Base-by-base conservation (phyloP, 345 rosid genomes). In the Cardamine occulta region DNA sequence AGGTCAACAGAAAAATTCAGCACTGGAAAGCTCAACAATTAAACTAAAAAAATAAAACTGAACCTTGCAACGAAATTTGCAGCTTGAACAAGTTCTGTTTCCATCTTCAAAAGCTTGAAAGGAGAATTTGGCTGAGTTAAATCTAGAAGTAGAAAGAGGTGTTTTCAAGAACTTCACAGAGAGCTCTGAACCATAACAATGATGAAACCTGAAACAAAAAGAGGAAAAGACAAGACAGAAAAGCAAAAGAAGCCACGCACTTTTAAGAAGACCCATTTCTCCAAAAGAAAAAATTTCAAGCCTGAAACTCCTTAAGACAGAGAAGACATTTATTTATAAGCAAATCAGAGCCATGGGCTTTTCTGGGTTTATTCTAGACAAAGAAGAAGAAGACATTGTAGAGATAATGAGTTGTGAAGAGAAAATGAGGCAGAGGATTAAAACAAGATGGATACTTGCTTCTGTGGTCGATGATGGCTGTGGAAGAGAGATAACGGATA, bases 11-110 rank as follows among this genome's bases (percentile, higher is more conserved):
- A 21, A 21, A 21, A 21, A 21, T 21, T 21, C 23, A 21, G 23
- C 1, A 21, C 23, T 21, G 23, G 23, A 21, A 21, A 21, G 23
- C 23, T 21, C 23, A 21, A 21, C 23, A 21, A 21, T 21, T 21
- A 21, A 21, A 21, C 23, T 21, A 21, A 21, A 21, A 21, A 21
- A 21, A 21, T 21, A 21, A 21, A 21, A 21, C 23, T 21, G 23
- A 21, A 94, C 97, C 95, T 87, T 87, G 93, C 96, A 94, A 74
- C 37, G 80, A 78, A 87, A 65, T 75, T 39, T 84, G 78, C 90
- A 89, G 82, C 76, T 70, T 21, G 86, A 48, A 82, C 93, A 91
- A 82, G 79, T 75, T 70, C 47, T 85, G 77, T 81, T 80, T 55
- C 76, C 88, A 70, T 76, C 82, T 65, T 72, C 84, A 54, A 80